Evolutionary conservation across 2,329 filamentous ascomycete species (phyloP).

Genomic region (Emergomyces pasteurianus): DNA sequence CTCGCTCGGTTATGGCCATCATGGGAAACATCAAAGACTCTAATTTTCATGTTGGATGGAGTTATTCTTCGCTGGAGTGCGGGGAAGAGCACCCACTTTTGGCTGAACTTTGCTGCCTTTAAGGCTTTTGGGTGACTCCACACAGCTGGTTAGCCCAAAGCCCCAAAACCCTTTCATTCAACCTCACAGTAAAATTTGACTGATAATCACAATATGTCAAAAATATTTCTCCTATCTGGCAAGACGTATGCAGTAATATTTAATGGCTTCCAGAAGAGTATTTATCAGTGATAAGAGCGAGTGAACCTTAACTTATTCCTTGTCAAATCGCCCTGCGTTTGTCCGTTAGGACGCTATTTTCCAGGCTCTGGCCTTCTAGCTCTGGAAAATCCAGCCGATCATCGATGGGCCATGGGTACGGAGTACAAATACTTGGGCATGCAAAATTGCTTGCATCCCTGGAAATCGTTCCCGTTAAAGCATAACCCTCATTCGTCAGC

Average conservation of each 20-base stretch:
- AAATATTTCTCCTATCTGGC: neutral
- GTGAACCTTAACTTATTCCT: neutral
- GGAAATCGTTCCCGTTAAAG: neutral
- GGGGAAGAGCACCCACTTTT: neutral
- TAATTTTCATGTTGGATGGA: neutral
- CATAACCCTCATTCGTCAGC: neutral
- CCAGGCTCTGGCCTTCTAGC: neutral
- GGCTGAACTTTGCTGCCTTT: neutral
- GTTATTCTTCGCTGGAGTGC: neutral
- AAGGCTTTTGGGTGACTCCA: neutral
- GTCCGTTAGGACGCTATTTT: neutral
- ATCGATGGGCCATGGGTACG: neutral
- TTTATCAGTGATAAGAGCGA: neutral
- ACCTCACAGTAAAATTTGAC: neutral
- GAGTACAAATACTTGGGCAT: no score
- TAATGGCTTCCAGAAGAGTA: neutral
- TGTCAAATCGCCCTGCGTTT: neutral
- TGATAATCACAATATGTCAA: neutral
- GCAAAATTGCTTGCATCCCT: neutral
- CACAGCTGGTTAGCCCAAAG: neutral
- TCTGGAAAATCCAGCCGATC: neutral
- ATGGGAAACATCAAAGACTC: neutral
- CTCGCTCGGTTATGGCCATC: neutral
- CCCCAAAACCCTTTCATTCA: neutral
- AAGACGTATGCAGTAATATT: neutral